Evolutionary conservation across 192 early-diverging fungal species (phyloP), one percentile per base, ranked within the genome.

Genomic region (Coemansia guatemalensis): DNA sequence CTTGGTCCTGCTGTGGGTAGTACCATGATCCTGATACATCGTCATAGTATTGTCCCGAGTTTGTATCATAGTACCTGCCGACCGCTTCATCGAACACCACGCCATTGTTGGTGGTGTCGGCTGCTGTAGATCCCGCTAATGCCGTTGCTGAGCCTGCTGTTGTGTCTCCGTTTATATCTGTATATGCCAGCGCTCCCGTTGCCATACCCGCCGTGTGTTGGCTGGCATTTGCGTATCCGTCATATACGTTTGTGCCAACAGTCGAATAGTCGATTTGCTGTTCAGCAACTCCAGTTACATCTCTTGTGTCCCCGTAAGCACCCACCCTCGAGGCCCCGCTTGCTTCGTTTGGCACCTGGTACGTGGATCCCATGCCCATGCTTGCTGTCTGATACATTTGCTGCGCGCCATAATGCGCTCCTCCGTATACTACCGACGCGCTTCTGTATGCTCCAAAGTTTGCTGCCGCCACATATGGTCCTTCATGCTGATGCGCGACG

Each of bases 41-140:
- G 49, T 81, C 78, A 25, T 72, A 81, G 47, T 75, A 81, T 60
- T 81, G 73, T 11, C 78, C 78, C 44, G 73, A 65, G 48, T 60
- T 64, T 6, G 69, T 65, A 48, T 81, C 78, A 22, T 81, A 81
- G 59, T 81, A 81, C 47, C 75, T 73, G 5, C 73, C 73, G 6
- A 57, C 52, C 20, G 58, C 29, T 25, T 74, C 54, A 26, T 81
- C 78, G 27, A 61, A 81, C 2, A 81, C 27, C 48, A 73, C 69
- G 1, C 69, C 73, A 21, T 62, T 62, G n/a, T 3, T 32, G 24
- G 57, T 21, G 27, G 35, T 27, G 11, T 11, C 27, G 0, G 26
- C 23, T 6, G 8, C 58, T 5, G 41, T 17, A n/a, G 0, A 5
- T 2, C 20, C 30, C 33, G 22, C 22, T 23, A 21, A 8, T 0